Evolutionary conservation across 2,329 filamentous ascomycete species (phyloP).

Genomic region (Hypoxylon sp.): DNA sequence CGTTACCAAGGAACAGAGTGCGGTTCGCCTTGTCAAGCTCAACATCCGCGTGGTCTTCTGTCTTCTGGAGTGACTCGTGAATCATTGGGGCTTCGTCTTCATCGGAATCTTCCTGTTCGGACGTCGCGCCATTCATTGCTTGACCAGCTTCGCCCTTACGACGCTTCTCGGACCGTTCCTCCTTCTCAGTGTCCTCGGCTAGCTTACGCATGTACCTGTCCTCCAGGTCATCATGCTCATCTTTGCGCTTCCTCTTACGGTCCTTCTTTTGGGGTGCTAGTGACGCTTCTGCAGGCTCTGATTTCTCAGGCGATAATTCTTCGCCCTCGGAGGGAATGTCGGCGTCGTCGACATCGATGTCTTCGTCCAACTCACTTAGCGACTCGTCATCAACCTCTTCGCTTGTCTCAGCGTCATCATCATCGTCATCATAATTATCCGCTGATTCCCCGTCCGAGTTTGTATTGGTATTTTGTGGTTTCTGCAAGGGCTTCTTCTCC

Average conservation of each 20-base stretch:
- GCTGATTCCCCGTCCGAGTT: slow-evolving; percentile 36
- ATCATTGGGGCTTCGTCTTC: slow-evolving; percentile 59
- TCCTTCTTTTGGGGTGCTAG: slow-evolving; percentile 61
- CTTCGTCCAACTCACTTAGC: slow-evolving; percentile 55
- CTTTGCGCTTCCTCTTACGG: slow-evolving; percentile 75
- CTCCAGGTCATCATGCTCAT: slow-evolving; percentile 78
- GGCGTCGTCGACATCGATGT: slow-evolving; percentile 53
- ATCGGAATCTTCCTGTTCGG: slow-evolving; percentile 50
- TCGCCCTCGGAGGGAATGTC: slow-evolving; percentile 60
- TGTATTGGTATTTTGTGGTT: slow-evolving; percentile 42
- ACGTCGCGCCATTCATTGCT: slow-evolving; percentile 26
- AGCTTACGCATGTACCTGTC: slow-evolving; percentile 76
- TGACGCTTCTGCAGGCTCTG: slow-evolving; percentile 56
- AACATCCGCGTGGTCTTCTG: slow-evolving; percentile 56
- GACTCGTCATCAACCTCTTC: slow-evolving; percentile 52
- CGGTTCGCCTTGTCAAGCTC: slow-evolving; percentile 88
- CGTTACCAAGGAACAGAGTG: slow-evolving; percentile 93
- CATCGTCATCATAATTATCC: slow-evolving; percentile 28
- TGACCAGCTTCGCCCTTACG: slow-evolving; percentile 60
- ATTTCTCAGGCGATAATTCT: slow-evolving; percentile 52
- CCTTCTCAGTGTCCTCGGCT: slow-evolving; percentile 66
- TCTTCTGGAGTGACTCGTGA: slow-evolving; percentile 71
- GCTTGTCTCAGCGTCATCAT: slow-evolving; percentile 39
- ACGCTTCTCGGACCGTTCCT: slow-evolving; percentile 67
- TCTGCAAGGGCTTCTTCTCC: slow-evolving; percentile 52